Conservation (phyloP, 2,329 filamentous ascomycete species). For the Colletotrichum higginsianum region DNA sequence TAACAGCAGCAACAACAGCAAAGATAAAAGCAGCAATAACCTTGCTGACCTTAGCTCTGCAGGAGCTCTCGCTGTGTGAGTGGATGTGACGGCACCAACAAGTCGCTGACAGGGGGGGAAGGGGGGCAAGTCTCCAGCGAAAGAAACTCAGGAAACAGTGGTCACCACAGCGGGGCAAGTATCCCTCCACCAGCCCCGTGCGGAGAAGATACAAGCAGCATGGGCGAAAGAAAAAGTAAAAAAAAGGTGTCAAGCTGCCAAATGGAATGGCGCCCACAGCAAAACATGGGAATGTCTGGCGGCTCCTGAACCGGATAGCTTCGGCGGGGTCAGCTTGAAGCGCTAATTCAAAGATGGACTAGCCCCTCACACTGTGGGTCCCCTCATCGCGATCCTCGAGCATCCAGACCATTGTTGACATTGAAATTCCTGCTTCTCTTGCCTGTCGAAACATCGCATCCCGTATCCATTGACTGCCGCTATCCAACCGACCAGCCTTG, state of each 20-base stretch:
- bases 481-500: too few species aligned
- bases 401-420: slow-evolving; percentile 32
- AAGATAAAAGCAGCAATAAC: not conserved
- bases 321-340: slow-evolving; percentile 29
- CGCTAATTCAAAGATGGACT: slow-evolving; percentile 15
- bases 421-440: slow-evolving; percentile 10
- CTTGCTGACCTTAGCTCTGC: slow-evolving; percentile 17
- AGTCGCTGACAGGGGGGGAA: not conserved
- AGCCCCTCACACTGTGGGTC: slow-evolving; percentile 17
- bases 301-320: slow-evolving; percentile 35
- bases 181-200: slow-evolving; percentile 8
- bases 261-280: slow-evolving; percentile 15
- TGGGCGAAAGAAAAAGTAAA: not conserved
- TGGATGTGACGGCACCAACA: not conserved
- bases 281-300: slow-evolving; percentile 26
- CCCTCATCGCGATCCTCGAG: slow-evolving; percentile 36
- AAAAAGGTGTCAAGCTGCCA: slow-evolving; percentile 14
- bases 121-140: not conserved
- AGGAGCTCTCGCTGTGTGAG: not conserved
- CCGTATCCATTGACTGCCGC: too few species aligned
- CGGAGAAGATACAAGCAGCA: slow-evolving; percentile 27
- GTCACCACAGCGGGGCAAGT: slow-evolving; percentile 14
- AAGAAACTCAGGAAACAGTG: not conserved
- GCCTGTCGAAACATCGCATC: slow-evolving; percentile 4
- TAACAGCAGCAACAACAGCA: too few species aligned